Base-by-base conservation (phyloP, 208 protist species). In the Leishmania turanica region DNA sequence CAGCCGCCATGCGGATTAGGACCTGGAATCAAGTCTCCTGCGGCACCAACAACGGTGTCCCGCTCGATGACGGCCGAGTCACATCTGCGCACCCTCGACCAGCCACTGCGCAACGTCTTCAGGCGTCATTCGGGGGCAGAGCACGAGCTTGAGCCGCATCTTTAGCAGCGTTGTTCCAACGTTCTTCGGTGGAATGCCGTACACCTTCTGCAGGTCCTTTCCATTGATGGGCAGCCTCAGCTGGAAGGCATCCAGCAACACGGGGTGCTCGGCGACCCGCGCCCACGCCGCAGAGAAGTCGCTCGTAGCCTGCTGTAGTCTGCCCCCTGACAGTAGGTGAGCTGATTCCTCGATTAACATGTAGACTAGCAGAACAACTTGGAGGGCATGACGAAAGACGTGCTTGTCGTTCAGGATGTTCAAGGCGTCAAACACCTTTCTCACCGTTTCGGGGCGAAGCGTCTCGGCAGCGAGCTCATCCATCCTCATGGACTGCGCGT, bases 291-390 rank as follows among this genome's bases (percentile, higher is more conserved):
- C 13, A 2, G 31, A 47, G 68, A 89, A 88, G 21, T 74, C 19
- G 3, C 45, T 45, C 5, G 27, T 34, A 4, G 83, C 54, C n/a
- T 78, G 34, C 21, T 78, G 19, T 37, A 31, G 64, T 17, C 51
- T 54, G 56, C 40, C 49, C 4, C 15, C 45, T 45, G 72, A 0
- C 13, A 45, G n/a, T 34, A 77, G n/a, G 51, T 85, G 77, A 3
- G 64, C 37, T 2, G 37, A 42, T 6, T 82, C 51, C 66, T 95
- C 91, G 60, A 94, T 53, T 2, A 93, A 70, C 4, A 92, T 42
- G 80, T 89, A 97, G 19, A 84, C 84, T 24, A 89, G 75, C 75
- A 97, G 82, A 42, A 96, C 91, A 49, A 97, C 73, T 49, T 82
- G 77, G 45, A 96, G 89, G 0, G 89, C 87, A 37, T 87, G 68